These are phyloP conservation scores for Eucalyptus pumila DNA, from an alignment of 345 rosid genomes.

Conservation along the genomic window DNA sequence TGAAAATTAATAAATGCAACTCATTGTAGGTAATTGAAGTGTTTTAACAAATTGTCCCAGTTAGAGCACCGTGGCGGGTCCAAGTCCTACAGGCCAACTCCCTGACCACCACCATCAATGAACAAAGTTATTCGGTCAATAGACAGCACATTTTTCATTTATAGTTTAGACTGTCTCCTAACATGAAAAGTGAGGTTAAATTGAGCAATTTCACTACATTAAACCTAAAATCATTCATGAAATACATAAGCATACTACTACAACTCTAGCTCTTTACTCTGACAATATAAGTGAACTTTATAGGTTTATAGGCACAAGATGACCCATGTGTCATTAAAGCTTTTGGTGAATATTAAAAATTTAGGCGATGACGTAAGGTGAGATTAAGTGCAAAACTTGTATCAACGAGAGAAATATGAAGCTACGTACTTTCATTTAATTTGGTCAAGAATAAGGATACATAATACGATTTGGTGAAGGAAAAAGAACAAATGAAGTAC, in stretches of 20 bases:
- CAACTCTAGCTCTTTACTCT: neutral
- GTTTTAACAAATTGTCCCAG: neutral
- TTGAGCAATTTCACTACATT: neutral
- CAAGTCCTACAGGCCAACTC: neutral
- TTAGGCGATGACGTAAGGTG: neutral
- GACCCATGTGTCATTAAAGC: neutral
- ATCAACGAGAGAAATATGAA: neutral
- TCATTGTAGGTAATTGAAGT: neutral
- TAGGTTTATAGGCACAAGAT: neutral
- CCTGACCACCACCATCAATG: neutral
- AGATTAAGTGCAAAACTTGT: neutral
- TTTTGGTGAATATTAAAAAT: neutral
- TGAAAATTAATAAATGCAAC: neutral
- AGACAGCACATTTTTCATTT: neutral
- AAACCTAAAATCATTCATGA: neutral
- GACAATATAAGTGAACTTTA: neutral
- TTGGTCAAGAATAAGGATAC: neutral
- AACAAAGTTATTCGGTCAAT: neutral
- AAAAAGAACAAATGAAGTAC: neutral
- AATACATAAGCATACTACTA: neutral
- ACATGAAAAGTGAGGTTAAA: neutral
- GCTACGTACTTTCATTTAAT: neutral
- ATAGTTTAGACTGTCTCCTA: neutral
- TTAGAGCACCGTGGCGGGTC: neutral
- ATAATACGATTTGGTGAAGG: neutral